Evolutionary conservation across 306 rosid species (phyloP).

Genomic region (Begonia masoniana): DNA sequence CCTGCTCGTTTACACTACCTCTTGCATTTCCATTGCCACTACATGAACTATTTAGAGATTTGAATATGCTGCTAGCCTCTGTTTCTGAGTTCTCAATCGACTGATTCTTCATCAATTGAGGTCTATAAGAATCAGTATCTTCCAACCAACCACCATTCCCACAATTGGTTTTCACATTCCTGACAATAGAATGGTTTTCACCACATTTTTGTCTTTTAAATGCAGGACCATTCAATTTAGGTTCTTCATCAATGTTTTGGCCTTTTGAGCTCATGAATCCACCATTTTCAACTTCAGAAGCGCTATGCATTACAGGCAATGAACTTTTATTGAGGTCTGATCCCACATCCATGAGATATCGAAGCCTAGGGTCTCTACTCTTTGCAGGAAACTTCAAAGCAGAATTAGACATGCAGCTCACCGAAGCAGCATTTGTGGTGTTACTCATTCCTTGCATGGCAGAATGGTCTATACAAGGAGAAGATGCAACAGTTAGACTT

Average conservation of each 20-base stretch:
- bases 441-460: conserved; percentile 25
- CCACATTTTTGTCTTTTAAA: conserved; percentile 50
- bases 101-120: conserved; percentile 34
- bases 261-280: conserved; percentile 42
- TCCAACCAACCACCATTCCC: conserved; percentile 79
- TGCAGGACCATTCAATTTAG: conserved; percentile 35
- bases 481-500: conserved; percentile 9
- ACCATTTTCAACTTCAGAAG: conserved; percentile 41
- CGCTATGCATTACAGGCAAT: conserved; percentile 16
- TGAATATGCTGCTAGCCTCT: conserved; percentile 26
- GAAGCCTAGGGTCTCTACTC: conserved; percentile 93
- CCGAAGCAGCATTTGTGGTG: conserved; percentile 26
- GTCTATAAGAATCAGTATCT: conserved; percentile 22
- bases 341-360: conserved; percentile 35
- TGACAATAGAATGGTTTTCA: conserved; percentile 22
- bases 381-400: conserved; percentile 44
- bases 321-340: conserved; percentile 40
- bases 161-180: conserved; percentile 23
- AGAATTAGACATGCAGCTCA: conserved; percentile 23
- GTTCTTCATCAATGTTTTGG: conserved; percentile 50
- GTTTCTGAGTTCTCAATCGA: conserved; percentile 25
- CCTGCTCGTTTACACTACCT: conserved; percentile 35
- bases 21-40: conserved; percentile 18
- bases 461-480: conserved; percentile 22
- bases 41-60: conserved; percentile 17